These are phyloP conservation scores for Cylindrotheca fusiformis DNA, from an alignment of 108 stramenopile species.

Conservation along the genomic window DNA sequence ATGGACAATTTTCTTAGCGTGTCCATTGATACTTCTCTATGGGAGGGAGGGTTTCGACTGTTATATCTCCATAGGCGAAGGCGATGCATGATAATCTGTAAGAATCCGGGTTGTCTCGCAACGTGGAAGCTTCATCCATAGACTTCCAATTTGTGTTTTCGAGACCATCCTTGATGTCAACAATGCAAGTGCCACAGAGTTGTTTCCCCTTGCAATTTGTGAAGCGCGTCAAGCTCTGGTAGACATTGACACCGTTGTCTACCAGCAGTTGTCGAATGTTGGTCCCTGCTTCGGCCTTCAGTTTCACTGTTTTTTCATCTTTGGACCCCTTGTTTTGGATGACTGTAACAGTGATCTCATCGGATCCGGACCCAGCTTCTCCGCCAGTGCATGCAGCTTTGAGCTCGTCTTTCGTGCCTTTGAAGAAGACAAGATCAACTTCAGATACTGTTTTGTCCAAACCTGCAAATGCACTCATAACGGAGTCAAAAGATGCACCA, in stretches of 20 bases:
- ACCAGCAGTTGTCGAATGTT: slow-evolving; percentile 83
- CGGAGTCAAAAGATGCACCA: slow-evolving; percentile 84
- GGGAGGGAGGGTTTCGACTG: slow-evolving; percentile 90
- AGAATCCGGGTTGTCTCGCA: slow-evolving; percentile 88
- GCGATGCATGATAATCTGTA: slow-evolving; percentile 92
- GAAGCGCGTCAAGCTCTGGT: slow-evolving; percentile 91
- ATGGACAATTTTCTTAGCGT: slow-evolving; percentile 44
- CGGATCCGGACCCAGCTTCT: slow-evolving; percentile 13
- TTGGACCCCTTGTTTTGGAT: slow-evolving; percentile 69
- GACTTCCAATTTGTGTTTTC: slow-evolving; percentile 77
- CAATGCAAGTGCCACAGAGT: slow-evolving; percentile 96
- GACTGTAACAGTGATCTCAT: slow-evolving; percentile 77
- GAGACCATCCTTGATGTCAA: slow-evolving; percentile 78
- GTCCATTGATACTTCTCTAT: slow-evolving; percentile 90
- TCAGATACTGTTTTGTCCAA: slow-evolving; percentile 57
- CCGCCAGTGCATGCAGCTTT: slow-evolving; percentile 52
- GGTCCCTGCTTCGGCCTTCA: slow-evolving; percentile 60
- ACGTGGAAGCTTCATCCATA: slow-evolving; percentile 87
- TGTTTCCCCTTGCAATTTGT: slow-evolving; percentile 97
- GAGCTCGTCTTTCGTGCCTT: slow-evolving; percentile 86
- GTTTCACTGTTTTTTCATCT: slow-evolving; percentile 39
- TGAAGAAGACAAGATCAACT: slow-evolving; percentile 87
- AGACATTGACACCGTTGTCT: slow-evolving; percentile 91
- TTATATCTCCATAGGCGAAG: slow-evolving; percentile 87
- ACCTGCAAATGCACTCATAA: slow-evolving; percentile 80